phyloP scores from a whole-genome alignment of 2,329 filamentous ascomycete genomes.

The Gliomastix tumulicola region DNA sequence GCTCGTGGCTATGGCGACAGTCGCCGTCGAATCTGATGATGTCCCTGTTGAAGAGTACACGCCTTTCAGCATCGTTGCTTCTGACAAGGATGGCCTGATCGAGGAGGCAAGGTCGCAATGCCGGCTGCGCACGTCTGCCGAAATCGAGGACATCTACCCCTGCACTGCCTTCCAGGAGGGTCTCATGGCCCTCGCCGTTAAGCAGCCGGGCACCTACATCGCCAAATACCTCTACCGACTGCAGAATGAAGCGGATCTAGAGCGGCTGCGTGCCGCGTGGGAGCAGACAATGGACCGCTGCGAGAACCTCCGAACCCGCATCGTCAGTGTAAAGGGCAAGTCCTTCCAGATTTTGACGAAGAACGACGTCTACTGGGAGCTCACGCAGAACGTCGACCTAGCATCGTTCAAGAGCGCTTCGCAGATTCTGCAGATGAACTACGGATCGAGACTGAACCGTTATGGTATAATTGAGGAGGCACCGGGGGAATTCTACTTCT shows the following conservation, averaged over 20 bases:
- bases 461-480: constrained; percentile 4
- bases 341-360: constrained; percentile 1
- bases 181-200: constrained; percentile 24
- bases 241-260: constrained; percentile 7
- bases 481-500: constrained; percentile 9
- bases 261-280: constrained; percentile 19
- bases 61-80: background rate
- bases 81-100: background rate
- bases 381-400: background rate
- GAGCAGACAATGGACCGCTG: constrained; percentile 4
- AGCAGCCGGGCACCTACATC: constrained; percentile 26
- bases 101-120: too few species aligned
- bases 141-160: constrained; percentile 25
- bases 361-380: background rate
- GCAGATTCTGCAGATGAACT: constrained; percentile 3
- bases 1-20: constrained; percentile 35
- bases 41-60: background rate
- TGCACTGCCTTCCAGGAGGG: constrained; percentile 32
- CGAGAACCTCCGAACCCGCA: constrained; percentile 6
- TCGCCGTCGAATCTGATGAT: too few species aligned
- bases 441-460: constrained; percentile 5
- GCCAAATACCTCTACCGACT: constrained; percentile 17
- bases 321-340: constrained; percentile 2
- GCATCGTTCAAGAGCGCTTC: background rate
- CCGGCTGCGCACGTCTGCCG: background rate